Conservation (phyloP, 345 rosid genomes). For the Boechera retrofracta region DNA sequence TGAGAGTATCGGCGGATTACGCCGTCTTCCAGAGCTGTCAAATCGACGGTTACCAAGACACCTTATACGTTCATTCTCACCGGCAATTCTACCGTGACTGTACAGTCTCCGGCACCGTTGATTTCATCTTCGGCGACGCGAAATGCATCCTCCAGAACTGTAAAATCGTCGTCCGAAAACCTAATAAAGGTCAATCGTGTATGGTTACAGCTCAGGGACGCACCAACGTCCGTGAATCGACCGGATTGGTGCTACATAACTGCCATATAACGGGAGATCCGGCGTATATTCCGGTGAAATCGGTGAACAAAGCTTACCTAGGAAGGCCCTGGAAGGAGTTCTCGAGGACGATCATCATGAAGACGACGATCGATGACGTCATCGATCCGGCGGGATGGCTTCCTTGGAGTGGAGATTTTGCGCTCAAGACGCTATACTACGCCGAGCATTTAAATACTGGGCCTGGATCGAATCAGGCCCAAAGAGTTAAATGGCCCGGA, state of each 20-base stretch:
- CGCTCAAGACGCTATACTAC: conserved; percentile 60
- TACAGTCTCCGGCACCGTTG: conserved; percentile 71
- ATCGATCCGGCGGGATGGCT: conserved; percentile 55
- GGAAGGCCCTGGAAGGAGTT: not conserved
- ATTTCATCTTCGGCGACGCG: conserved; percentile 72
- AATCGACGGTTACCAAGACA: conserved; percentile 70
- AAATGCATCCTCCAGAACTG: conserved; percentile 67
- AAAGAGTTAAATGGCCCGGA: conserved; percentile 67
- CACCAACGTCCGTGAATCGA: conserved; percentile 45
- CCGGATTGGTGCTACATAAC: conserved; percentile 67
- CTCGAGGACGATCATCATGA: not conserved
- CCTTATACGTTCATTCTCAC: conserved; percentile 69
- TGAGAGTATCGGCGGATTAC: conserved; percentile 59
- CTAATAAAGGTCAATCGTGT: conserved; percentile 54
- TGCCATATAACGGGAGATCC: conserved; percentile 59
- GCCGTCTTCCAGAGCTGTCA: conserved; percentile 62
- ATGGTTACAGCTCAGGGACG: conserved; percentile 77
- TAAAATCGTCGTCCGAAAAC: conserved; percentile 58
- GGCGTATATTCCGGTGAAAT: conserved; percentile 46
- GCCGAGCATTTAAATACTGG: conserved; percentile 68
- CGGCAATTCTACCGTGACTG: conserved; percentile 82
- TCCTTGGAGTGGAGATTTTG: conserved; percentile 55
- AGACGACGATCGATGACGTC: not conserved
- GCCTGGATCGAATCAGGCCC: conserved; percentile 53
- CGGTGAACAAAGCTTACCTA: conserved; percentile 56